Percentiles rank a stretch among this genome's conserved stretches.
These are phyloP conservation scores for Proliferodiscus dingleyae DNA, from an alignment of 2,329 filamentous ascomycete species.

Conservation along the genomic window DNA sequence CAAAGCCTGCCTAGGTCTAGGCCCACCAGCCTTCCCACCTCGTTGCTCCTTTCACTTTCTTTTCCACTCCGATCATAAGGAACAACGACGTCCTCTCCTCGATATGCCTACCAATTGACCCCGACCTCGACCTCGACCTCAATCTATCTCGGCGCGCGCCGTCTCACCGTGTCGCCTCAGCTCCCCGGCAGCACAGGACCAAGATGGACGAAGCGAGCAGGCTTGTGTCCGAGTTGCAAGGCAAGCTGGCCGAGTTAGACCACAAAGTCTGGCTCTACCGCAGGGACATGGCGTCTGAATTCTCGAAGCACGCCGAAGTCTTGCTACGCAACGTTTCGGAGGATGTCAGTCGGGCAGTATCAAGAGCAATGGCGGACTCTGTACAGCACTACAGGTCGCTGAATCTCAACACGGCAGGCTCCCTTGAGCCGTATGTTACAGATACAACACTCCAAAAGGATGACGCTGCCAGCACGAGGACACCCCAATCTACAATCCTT, in stretches of 20 bases:
- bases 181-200: too few species aligned
- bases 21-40: too few species aligned
- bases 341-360: slow-evolving; percentile 44
- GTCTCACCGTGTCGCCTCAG: too few species aligned
- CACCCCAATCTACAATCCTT: slow-evolving; percentile 35
- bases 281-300: slow-evolving; percentile 52
- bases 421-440: slow-evolving; percentile 23
- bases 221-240: slow-evolving; percentile 32
- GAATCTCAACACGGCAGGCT: slow-evolving; percentile 17
- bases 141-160: too few species aligned
- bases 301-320: slow-evolving; percentile 48
- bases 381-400: slow-evolving; percentile 25
- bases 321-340: slow-evolving; percentile 44
- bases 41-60: too few species aligned
- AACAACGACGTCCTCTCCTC: too few species aligned
- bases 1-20: too few species aligned
- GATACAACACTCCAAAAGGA: slow-evolving; percentile 15
- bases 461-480: slow-evolving; percentile 10
- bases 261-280: slow-evolving; percentile 52
- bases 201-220: slow-evolving; percentile 49
- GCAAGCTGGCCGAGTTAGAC: slow-evolving; percentile 46
- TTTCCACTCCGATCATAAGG: too few species aligned
- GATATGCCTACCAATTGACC: too few species aligned
- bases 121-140: too few species aligned
- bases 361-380: slow-evolving; percentile 34